Percentiles rank a stretch among this genome's conserved stretches.
phyloP scores from a whole-genome alignment of 768 basidiomycete species.

The Lactarius pseudohatsudake region DNA sequence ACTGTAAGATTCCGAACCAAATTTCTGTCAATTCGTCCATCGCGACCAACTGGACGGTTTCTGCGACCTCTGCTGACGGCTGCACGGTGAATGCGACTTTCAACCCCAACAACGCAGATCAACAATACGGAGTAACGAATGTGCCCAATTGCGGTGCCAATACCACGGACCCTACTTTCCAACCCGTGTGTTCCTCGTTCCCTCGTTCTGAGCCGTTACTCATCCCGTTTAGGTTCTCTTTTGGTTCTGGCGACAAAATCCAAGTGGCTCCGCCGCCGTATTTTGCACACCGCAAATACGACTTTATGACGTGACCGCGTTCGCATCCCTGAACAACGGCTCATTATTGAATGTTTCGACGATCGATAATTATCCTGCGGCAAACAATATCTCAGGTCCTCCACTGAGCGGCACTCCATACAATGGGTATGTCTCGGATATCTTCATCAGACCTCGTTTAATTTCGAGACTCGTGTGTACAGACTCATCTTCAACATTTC shows the following conservation, averaged over 20 bases:
- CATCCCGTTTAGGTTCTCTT: constrained; percentile 49
- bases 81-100: constrained; percentile 44
- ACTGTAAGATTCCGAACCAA: constrained; percentile 46
- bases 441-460: background rate
- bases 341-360: constrained; percentile 41
- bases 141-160: constrained; percentile 36
- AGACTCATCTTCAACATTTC: constrained; percentile 27
- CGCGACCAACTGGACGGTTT: constrained; percentile 40
- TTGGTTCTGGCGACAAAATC: constrained; percentile 52
- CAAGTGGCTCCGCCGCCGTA: constrained; percentile 40
- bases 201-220: background rate
- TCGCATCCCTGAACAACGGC: constrained; percentile 45
- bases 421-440: constrained; percentile 50
- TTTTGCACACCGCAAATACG: constrained; percentile 58
- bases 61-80: constrained; percentile 48
- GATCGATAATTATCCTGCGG: constrained; percentile 34
- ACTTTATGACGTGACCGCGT: constrained; percentile 44
- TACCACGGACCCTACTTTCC: constrained; percentile 40
- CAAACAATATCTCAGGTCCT: constrained; percentile 54
- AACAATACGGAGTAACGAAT: constrained; percentile 53
- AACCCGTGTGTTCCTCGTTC: constrained; percentile 37
- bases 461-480: background rate
- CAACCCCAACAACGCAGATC: constrained; percentile 38
- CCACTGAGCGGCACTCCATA: constrained; percentile 49
- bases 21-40: constrained; percentile 30